These are phyloP conservation scores for Neofusicoccum parvum DNA, from an alignment of 2,329 filamentous ascomycete genomes.

Conservation along the genomic window DNA sequence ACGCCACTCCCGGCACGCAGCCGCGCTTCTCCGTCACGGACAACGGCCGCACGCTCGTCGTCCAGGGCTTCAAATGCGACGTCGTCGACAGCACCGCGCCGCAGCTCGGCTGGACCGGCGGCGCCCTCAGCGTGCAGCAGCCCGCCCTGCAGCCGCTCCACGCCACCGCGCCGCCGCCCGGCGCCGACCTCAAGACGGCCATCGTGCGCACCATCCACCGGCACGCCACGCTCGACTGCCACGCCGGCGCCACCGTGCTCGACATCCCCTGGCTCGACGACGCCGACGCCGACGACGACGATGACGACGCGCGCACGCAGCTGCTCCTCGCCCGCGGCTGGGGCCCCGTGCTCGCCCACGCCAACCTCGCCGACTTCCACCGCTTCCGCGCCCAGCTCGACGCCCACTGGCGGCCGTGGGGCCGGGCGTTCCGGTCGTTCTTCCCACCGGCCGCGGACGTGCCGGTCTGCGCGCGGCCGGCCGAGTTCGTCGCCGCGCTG, in stretches of 20 bases:
- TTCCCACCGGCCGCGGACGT: neutral
- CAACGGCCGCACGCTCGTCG: neutral
- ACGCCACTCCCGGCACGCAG: neutral
- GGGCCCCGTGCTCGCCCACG: neutral
- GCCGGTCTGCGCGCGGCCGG: neutral
- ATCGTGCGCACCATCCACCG: conserved; percentile 1
- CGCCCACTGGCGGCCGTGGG: neutral
- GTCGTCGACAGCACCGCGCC: neutral
- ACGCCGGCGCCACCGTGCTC: neutral
- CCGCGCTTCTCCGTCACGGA: neutral
- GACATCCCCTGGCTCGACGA: neutral
- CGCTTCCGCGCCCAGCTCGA: neutral
- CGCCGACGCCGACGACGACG: too few relatives aligned
- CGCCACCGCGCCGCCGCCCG: neutral
- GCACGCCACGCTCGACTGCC: neutral
- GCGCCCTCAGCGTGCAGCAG: neutral
- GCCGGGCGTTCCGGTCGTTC: neutral
- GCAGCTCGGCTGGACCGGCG: neutral
- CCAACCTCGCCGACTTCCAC: neutral
- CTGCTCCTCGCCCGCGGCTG: neutral
- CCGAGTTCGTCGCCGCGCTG: neutral
- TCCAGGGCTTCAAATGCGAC: neutral
- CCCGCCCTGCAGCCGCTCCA: neutral
- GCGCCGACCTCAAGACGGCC: neutral
- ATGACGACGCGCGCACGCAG: neutral